Base-by-base conservation (phyloP, 2,329 filamentous ascomycete species). In the Plenodomus biglobosus region DNA sequence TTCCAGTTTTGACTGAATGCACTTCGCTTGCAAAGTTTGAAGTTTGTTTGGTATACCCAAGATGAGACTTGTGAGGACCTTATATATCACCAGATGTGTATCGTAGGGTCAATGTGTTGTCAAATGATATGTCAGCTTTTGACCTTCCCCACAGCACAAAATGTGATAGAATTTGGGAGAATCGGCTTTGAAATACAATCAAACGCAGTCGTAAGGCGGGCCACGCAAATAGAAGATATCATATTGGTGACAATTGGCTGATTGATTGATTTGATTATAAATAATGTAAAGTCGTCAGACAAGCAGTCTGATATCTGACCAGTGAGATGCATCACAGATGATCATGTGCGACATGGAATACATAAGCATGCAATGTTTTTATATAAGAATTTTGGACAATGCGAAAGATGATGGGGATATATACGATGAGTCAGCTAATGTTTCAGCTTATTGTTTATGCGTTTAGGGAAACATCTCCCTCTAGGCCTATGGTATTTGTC, bases 321-420 rank as follows among this genome's bases (percentile, higher is more conserved):
- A n/a, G n/a, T n/a, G 22, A 24, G 5, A 24, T 24, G 22, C 22
- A 10, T 24, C 22, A 24, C 10, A 24, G 5, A 24, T 24, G 22
- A 10, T 24, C 22, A 24, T 10, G 10, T 0, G 86, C 85, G 60
- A 89, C n/a, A n/a, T n/a, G n/a, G n/a, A n/a, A n/a, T n/a, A n/a
- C n/a, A n/a, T n/a, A n/a, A n/a, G n/a, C n/a, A n/a, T n/a, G n/a
- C n/a, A n/a, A n/a, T n/a, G n/a, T n/a, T n/a, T n/a, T n/a, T n/a
- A n/a, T n/a, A n/a, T n/a, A n/a, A 90, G 54, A 90, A 59, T 80
- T 85, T 11, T 85, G 85, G 22, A 88, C 84, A 5, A 88, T 84
- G 11, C 85, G 78, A 1, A 83, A 86, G 20, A 88, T 84, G 7
- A 86, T 82, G 17, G 88, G 75, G 45, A 88, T 84, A 64, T 85